phyloP scores from a whole-genome alignment of 2,329 filamentous ascomycete genomes.

The Ascocoryne sarcoides region DNA sequence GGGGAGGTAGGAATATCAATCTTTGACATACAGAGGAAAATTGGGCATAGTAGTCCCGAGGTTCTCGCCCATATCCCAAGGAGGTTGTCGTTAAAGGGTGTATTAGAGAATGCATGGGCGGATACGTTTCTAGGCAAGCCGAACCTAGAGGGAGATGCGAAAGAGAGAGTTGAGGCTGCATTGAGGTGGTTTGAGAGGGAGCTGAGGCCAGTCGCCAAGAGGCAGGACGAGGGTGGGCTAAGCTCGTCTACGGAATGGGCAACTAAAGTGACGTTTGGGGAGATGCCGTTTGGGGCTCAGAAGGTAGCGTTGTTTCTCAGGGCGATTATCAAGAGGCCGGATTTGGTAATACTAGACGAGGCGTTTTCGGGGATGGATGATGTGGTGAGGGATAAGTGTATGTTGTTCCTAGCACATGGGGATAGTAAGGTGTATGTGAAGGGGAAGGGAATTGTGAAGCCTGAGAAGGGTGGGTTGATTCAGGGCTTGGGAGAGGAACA shows the following conservation, averaged over 20 bases:
- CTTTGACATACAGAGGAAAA: slow-evolving; percentile 82
- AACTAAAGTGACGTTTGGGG: slow-evolving; percentile 57
- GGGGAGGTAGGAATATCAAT: slow-evolving; percentile 67
- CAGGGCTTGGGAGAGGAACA: slow-evolving; percentile 59
- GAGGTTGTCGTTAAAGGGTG: slow-evolving; percentile 59
- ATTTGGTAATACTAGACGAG: slow-evolving; percentile 79
- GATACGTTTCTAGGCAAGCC: slow-evolving; percentile 74
- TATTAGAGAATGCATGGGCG: slow-evolving; percentile 81
- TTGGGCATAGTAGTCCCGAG: slow-evolving; percentile 90
- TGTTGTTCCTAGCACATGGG: slow-evolving; percentile 66
- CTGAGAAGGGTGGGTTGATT: not conserved
- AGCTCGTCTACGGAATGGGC: slow-evolving; percentile 49
- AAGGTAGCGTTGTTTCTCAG: slow-evolving; percentile 78
- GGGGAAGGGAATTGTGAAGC: not conserved
- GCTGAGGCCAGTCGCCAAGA: slow-evolving; percentile 41
- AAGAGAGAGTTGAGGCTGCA: slow-evolving; percentile 55
- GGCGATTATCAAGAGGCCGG: slow-evolving; percentile 69
- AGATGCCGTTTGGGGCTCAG: slow-evolving; percentile 72
- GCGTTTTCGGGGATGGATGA: slow-evolving; percentile 82
- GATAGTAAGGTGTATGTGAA: not conserved
- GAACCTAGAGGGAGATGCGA: slow-evolving; percentile 48
- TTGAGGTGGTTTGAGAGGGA: slow-evolving; percentile 73
- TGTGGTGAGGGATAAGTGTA: slow-evolving; percentile 74
- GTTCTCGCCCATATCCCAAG: slow-evolving; percentile 89
- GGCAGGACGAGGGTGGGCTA: slow-evolving; percentile 1